Base-by-base conservation (phyloP, 2,329 filamentous ascomycete genomes). In the Talaromyces sp. region DNA sequence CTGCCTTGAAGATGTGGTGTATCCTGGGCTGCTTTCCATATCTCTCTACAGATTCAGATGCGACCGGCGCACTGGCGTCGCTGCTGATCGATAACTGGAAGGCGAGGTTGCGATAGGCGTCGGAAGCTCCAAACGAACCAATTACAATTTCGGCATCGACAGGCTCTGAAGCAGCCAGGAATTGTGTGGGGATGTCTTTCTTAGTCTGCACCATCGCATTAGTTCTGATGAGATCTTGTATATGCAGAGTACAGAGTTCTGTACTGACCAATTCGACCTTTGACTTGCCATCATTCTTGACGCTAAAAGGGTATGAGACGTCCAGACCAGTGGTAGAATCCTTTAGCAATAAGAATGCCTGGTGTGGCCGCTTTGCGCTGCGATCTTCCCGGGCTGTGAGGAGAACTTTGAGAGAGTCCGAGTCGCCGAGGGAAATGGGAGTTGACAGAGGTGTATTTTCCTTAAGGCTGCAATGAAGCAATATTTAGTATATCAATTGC, bases 281-380 rank as follows among this genome's bases (percentile, higher is more conserved):
- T 21, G 84, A 91, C 77, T 96, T 96, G 64, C 94, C 94, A 67
- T 81, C 91, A 9, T 94, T 89, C 78, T 96, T 96, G 50, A 96
- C 78, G 10, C 78, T 86, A 66, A 99, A 81, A 1, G 91, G 85
- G 68, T 93, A 96, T 1, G 92, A 91, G 22, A 91, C 87, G 74
- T 97, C 92, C 48, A 99, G 80, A 36, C 89, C 90, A 10, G 86
- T 87, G 11, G 80, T 77, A 10, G 81, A 78, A 66, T 97, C 91
- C 66, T 84, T 86, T 59, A 99, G 76, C 15, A 94, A 81, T 56
- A 99, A 81, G 78, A 97, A 97, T 5, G 91, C 91, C 76, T 99
- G 94, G 75, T 99, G 94, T 66, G 94, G 91, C 64, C 89, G 85
- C 80, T 91, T 93, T 48, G 84, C 82, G 66, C 85, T 87, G 75